A percentile compares a stretch with the other conserved stretches of the same genome.
Conservation (phyloP, 179 eudicot species). For the Kewa caespitosa region DNA sequence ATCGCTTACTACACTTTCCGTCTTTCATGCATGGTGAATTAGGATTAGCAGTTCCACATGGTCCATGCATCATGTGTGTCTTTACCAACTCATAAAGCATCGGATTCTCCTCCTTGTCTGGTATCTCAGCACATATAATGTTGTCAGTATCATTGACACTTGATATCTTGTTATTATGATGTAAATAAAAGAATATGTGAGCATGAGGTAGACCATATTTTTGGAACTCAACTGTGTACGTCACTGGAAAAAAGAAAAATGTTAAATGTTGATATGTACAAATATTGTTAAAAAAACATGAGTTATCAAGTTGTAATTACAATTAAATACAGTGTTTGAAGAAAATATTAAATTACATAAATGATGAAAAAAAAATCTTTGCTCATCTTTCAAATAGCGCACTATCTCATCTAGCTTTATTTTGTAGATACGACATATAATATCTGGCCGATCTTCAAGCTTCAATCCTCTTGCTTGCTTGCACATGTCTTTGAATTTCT, state of each 20-base stretch:
- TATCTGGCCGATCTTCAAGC: neutral
- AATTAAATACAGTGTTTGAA: no score
- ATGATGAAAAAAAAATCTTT: no score
- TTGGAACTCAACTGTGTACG: neutral
- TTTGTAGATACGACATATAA: no score
- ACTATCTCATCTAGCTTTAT: neutral
- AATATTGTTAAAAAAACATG: no score
- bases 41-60: constrained; percentile 5
- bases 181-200: neutral
- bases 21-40: constrained; percentile 17
- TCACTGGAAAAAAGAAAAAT: neutral
- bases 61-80: constrained; percentile 26
- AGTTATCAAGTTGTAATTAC: no score
- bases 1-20: constrained; percentile 4
- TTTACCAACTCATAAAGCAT: neutral
- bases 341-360: no score
- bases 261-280: no score
- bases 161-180: neutral
- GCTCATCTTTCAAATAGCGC: neutral
- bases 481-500: neutral
- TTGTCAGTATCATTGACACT: neutral
- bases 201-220: no score
- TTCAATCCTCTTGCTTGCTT: neutral
- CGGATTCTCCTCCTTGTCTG: neutral
- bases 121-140: neutral